phyloP scores from a whole-genome alignment of 331 rosid species.

The Rosa hybrid region DNA sequence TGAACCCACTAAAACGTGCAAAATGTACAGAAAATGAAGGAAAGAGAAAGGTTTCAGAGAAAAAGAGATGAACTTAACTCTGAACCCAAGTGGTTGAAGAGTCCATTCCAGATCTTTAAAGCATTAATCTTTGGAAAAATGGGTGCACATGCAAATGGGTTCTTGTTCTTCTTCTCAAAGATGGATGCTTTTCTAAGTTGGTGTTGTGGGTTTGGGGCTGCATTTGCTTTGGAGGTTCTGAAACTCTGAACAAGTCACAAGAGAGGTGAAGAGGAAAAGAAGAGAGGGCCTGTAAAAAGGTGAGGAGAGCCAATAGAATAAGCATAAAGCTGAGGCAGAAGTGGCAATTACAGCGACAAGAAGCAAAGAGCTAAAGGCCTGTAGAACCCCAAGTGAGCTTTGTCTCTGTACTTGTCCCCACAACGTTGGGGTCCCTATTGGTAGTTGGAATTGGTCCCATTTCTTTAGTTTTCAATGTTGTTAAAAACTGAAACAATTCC shows the following conservation, averaged over 20 bases:
- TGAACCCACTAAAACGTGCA: conserved; percentile 20
- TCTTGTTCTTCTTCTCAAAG: conserved; percentile 10
- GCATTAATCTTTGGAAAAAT: conserved; percentile 14
- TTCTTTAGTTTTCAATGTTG: conserved; percentile 1
- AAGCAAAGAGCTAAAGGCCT: conserved; percentile 20
- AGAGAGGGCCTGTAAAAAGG: not conserved
- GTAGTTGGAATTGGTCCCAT: not conserved
- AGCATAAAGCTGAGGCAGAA: conserved; percentile 3
- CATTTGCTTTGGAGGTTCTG: conserved; percentile 12
- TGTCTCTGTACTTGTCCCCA: conserved; percentile 12
- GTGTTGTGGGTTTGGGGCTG: conserved; percentile 7
- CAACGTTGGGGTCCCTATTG: not conserved
- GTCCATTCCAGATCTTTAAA: conserved; percentile 23
- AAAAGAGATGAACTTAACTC: conserved; percentile 14
- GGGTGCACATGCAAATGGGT: conserved; percentile 14
- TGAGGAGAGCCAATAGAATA: not conserved
- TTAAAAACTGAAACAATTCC: conserved; percentile 6
- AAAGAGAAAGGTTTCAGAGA: not conserved
- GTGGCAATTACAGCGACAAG: conserved; percentile 26
- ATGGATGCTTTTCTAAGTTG: not conserved
- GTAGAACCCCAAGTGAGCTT: conserved; percentile 20
- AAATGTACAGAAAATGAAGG: conserved; percentile 6
- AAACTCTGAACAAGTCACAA: not conserved
- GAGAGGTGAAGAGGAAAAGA: not conserved
- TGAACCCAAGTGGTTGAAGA: not conserved